Conservation (phyloP, 768 basidiomycete genomes). For the Dentipellis sp. region DNA sequence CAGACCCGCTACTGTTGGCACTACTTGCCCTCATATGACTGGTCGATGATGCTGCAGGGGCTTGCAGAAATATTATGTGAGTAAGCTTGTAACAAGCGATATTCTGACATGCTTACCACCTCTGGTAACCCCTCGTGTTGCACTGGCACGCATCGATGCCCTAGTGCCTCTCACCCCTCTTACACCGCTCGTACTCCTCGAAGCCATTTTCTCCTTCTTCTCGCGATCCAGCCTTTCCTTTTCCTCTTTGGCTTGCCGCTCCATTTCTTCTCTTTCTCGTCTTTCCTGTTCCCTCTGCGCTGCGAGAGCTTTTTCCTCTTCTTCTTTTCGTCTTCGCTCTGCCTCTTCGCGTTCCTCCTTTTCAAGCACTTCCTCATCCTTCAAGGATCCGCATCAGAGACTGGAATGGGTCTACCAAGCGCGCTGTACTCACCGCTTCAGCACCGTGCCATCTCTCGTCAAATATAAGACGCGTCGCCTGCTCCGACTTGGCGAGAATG, state of each 20-base stretch:
- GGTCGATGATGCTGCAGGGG: not conserved
- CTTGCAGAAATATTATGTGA: not conserved
- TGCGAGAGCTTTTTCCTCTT: slow-evolving; percentile 22
- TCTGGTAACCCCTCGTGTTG: slow-evolving; percentile 6
- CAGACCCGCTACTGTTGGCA: not conserved
- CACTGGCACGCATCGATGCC: slow-evolving; percentile 45
- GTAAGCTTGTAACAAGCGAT: not conserved
- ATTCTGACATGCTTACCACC: not conserved
- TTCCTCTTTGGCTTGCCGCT: slow-evolving; percentile 33
- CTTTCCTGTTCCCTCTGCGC: slow-evolving; percentile 36
- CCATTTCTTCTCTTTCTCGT: slow-evolving; percentile 39
- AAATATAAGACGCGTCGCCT: slow-evolving; percentile 56
- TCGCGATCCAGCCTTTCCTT: slow-evolving; percentile 36
- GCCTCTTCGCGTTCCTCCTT: slow-evolving; percentile 29
- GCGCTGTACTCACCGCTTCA: slow-evolving; percentile 43
- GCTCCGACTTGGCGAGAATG: slow-evolving; percentile 63
- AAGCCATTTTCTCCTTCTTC: slow-evolving; percentile 26
- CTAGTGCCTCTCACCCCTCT: slow-evolving; percentile 67
- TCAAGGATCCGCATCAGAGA: not conserved
- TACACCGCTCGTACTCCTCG: slow-evolving; percentile 39
- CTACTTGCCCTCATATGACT: not conserved
- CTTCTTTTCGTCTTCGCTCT: slow-evolving; percentile 30
- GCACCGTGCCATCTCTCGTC: slow-evolving; percentile 74
- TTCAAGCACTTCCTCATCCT: slow-evolving; percentile 56
- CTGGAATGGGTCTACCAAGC: not conserved